These are phyloP conservation scores for Globisporangium nodosum DNA, from an alignment of 352 stramenopile species.

Conservation along the genomic window DNA sequence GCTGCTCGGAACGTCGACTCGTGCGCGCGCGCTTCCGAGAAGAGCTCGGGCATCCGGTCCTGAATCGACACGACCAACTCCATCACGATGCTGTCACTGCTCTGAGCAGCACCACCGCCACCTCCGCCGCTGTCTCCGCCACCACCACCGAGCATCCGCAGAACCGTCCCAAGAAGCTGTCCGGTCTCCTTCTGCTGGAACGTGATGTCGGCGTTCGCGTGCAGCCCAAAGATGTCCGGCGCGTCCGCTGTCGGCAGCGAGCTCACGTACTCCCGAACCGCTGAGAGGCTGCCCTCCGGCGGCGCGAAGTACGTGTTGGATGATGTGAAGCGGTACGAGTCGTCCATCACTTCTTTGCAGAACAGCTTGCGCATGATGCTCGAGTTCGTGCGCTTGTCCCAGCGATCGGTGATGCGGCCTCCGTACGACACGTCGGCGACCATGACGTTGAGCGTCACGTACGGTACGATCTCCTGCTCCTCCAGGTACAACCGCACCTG, in stretches of 20 bases:
- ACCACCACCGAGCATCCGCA: constrained; percentile 62
- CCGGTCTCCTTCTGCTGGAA: constrained; percentile 93
- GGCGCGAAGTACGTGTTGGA: constrained; percentile 78
- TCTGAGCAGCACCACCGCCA: constrained; percentile 34
- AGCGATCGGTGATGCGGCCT: constrained; percentile 91
- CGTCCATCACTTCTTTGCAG: constrained; percentile 73
- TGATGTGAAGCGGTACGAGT: constrained; percentile 84
- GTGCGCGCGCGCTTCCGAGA: constrained; percentile 66
- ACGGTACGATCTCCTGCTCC: constrained; percentile 91
- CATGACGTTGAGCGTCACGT: constrained; percentile 92
- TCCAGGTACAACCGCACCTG: constrained; percentile 91
- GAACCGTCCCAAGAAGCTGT: constrained; percentile 58
- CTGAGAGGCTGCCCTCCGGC: constrained; percentile 41
- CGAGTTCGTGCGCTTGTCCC: constrained; percentile 93
- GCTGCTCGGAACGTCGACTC: constrained; percentile 75
- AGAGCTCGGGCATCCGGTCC: constrained; percentile 65
- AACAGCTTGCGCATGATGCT: constrained; percentile 94
- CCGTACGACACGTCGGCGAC: constrained; percentile 95
- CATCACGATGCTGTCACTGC: constrained; percentile 76
- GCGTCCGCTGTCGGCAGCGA: constrained; percentile 77
- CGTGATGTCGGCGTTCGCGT: constrained; percentile 93
- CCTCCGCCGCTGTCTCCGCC: constrained; percentile 39
- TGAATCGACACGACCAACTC: constrained; percentile 82
- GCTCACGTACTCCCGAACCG: constrained; percentile 80
- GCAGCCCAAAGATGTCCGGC: constrained; percentile 91